Percentiles rank a stretch among this genome's conserved stretches.
Conservation (phyloP, 305 asterid genomes). For the Petunia hybrid region DNA sequence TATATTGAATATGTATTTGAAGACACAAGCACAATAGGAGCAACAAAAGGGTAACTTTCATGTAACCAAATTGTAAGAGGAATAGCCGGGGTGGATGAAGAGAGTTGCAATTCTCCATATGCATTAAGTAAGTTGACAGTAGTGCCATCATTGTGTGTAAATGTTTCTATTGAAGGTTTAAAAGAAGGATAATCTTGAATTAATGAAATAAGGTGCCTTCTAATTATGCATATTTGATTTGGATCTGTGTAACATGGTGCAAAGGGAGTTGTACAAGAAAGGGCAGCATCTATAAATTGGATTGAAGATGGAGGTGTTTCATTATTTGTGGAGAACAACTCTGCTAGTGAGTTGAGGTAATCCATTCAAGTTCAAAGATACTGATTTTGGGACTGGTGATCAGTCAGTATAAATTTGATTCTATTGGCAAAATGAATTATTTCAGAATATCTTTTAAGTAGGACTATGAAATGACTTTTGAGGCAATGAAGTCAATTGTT, state of each 20-base stretch:
- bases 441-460: neutral
- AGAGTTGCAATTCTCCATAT: conserved; percentile 46
- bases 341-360: conserved; percentile 34
- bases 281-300: conserved; percentile 63
- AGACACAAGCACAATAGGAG: conserved; percentile 54
- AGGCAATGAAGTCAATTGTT: conserved; percentile 22
- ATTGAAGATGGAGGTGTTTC: conserved; percentile 39
- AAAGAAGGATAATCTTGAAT: conserved; percentile 59
- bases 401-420: neutral
- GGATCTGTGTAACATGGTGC: conserved; percentile 68
- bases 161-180: conserved; percentile 53
- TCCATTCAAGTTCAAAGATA: neutral
- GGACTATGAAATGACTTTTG: neutral
- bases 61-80: conserved; percentile 63
- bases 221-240: conserved; percentile 67
- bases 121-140: conserved; percentile 57
- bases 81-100: conserved; percentile 44
- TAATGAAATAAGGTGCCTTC: conserved; percentile 60
- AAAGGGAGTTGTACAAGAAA: conserved; percentile 51
- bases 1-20: conserved; percentile 33
- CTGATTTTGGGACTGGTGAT: conserved; percentile 18
- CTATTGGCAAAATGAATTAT: neutral
- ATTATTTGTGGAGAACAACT: conserved; percentile 31
- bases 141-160: conserved; percentile 62
- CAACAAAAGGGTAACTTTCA: conserved; percentile 61